phyloP scores from a whole-genome alignment of 78 protist species.

The Capsaspora owczarzaki region DNA sequence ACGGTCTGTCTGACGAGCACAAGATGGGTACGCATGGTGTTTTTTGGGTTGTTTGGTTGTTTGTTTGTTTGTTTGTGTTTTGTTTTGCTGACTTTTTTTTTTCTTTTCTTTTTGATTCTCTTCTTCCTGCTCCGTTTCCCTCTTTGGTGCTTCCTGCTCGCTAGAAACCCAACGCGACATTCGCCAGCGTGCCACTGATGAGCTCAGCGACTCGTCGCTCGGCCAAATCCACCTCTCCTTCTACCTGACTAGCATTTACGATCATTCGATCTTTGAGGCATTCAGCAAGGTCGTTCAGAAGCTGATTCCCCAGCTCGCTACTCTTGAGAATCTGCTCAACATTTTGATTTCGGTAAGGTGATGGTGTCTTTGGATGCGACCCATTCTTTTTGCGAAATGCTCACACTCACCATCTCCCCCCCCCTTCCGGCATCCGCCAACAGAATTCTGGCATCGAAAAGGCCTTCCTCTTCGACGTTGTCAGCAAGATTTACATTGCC shows the following conservation, averaged over 20 bases:
- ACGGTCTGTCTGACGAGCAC: constrained; percentile 79
- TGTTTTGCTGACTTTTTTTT: too few relatives aligned
- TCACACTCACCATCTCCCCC: too few relatives aligned
- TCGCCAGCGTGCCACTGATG: constrained; percentile 66
- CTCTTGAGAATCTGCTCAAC: constrained; percentile 83
- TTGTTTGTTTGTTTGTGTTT: background rate
- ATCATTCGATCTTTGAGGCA: constrained; percentile 93
- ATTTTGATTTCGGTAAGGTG: constrained; percentile 56
- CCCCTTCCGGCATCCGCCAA: too few relatives aligned
- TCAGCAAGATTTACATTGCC: constrained; percentile 88
- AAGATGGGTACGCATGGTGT: constrained; percentile 66
- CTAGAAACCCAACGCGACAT: constrained; percentile 75
- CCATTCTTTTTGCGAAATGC: too few relatives aligned
- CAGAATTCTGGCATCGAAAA: constrained; percentile 84
- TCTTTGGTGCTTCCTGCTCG: background rate
- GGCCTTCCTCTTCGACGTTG: constrained; percentile 90
- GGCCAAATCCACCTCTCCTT: constrained; percentile 61
- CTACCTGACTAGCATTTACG: constrained; percentile 92
- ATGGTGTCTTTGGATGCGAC: too few relatives aligned
- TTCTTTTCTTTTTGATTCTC: background rate
- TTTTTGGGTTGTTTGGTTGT: background rate
- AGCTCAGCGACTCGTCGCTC: constrained; percentile 35
- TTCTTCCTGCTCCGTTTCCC: background rate
- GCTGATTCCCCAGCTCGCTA: constrained; percentile 87
- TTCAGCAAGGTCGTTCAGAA: constrained; percentile 90